A percentile compares a stretch with the other conserved stretches of the same genome.
These are phyloP conservation scores for Xylariaceae sp. DNA, from an alignment of 2,329 filamentous ascomycete species.

Conservation along the genomic window DNA sequence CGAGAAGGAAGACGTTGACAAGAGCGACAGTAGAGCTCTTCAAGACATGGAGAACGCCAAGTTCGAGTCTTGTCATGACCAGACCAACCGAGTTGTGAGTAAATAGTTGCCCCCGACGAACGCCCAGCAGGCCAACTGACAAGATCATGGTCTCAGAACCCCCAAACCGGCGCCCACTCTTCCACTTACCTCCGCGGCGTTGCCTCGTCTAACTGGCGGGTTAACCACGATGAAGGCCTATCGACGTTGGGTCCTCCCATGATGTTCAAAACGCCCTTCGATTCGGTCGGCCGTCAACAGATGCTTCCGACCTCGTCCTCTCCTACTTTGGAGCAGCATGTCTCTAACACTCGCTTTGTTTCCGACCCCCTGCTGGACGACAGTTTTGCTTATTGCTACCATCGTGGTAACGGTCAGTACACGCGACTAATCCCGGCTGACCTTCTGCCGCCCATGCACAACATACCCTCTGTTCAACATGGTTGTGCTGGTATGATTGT, in stretches of 20 bases:
- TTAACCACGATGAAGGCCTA: slow-evolving; percentile 20
- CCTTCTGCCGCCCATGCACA: slow-evolving; percentile 42
- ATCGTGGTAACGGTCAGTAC: slow-evolving; percentile 47
- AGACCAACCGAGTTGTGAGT: too few species aligned
- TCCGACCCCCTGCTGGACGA: slow-evolving; percentile 27
- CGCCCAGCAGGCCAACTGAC: too few species aligned
- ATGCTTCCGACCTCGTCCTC: slow-evolving; percentile 2
- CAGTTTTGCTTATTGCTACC: slow-evolving; percentile 47
- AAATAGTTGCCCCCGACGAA: too few species aligned
- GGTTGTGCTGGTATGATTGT: slow-evolving; percentile 42
- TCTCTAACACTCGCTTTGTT: slow-evolving; percentile 11
- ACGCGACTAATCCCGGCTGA: slow-evolving; percentile 54
- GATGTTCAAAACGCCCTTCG: slow-evolving; percentile 21
- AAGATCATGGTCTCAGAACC: too few species aligned
- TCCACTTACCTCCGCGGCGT: slow-evolving; percentile 19
- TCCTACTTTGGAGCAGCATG: slow-evolving; percentile 17
- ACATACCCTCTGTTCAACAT: slow-evolving; percentile 40
- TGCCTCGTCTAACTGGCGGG: slow-evolving; percentile 31
- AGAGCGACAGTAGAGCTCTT: too few species aligned
- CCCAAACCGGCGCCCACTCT: too few species aligned
- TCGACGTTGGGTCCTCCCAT: slow-evolving; percentile 10
- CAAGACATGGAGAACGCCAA: too few species aligned
- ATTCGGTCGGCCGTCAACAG: slow-evolving; percentile 2
- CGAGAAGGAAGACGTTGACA: too few species aligned
- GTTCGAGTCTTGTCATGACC: too few species aligned